Evolutionary conservation across 345 rosid species (phyloP), one percentile per base, ranked within the genome.

Genomic region (Eucalyptus cloeziana): DNA sequence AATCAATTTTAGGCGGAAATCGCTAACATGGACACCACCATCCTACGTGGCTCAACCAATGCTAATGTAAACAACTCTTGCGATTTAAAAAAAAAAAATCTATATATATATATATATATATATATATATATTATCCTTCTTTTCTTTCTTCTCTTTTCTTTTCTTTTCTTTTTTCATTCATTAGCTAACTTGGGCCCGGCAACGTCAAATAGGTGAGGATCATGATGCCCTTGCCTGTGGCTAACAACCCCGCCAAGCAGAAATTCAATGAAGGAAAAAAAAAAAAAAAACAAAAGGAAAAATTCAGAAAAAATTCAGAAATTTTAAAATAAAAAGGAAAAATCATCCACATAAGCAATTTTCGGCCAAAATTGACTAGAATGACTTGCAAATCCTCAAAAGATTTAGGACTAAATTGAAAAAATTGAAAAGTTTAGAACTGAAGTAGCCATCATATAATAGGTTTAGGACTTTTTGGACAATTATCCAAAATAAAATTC

Each of bases 51-150:
- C 79, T 31, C 9, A 17, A 1, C 12, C 6, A 15, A 17, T 4
- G 22, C 3, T 31, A 1, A 31, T 1, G 2, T 31, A 2, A 5
- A 69, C 43, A 4, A 17, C 17, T 69, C 6, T 67, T 15, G 3
- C 3, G 14, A 62, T 62, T 10, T 62, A 13, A 13, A 0, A 1
- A 30, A 64, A 30, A 64, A 62, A 27, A 0, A 6, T 62, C 8
- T 30, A 13, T 10, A n/a, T n/a, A n/a, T n/a, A n/a, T n/a, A n/a
- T n/a, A n/a, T n/a, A n/a, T n/a, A n/a, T n/a, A n/a, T n/a, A n/a
- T n/a, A n/a, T n/a, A n/a, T n/a, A n/a, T n/a, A n/a, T n/a, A n/a
- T 58, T 58, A 4, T 13, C 16, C 11, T 7, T 62, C 7, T 11
- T 27, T 58, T 58, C 11, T 25, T 25, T 58, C 0, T 25, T 58